Percentiles rank a stretch among this genome's conserved stretches.
Conservation (phyloP, 129 eudicot species). For the Glebionis coronaria region DNA sequence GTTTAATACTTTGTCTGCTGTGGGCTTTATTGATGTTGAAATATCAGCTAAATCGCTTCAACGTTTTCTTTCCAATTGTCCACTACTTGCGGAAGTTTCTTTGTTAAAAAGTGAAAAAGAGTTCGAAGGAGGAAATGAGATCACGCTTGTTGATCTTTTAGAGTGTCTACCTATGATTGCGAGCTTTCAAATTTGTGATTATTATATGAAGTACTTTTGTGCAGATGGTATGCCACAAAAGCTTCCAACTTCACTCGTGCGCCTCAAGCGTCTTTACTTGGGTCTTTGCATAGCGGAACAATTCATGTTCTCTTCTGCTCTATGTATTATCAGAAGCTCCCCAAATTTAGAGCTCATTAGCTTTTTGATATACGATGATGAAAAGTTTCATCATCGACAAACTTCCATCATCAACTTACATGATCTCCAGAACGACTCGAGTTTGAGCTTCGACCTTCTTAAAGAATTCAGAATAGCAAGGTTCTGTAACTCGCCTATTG, state of each 20-base stretch:
- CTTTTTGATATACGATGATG: not conserved
- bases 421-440: constrained; percentile 1
- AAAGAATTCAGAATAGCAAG: not conserved
- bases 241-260: not conserved
- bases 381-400: not conserved
- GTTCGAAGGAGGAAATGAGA: not conserved
- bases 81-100: not conserved
- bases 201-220: not conserved
- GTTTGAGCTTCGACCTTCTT: constrained; percentile 3
- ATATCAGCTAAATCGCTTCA: not conserved
- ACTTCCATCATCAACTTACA: not conserved
- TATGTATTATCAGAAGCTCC: not conserved
- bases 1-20: constrained; percentile 6
- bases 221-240: not conserved
- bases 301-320: not conserved
- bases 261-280: not conserved
- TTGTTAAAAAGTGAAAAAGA: not conserved
- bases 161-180: not conserved
- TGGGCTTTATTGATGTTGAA: not conserved
- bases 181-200: fast-evolving
- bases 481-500: not conserved
- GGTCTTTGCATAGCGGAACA: not conserved
- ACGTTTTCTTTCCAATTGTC: constrained; percentile 25
- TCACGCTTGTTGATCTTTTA: not conserved
- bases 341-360: not conserved